Percentiles rank a stretch among this genome's conserved stretches.
These are phyloP conservation scores for Meyerozyma sp. DNA, from an alignment of 1,139 yeast genomes.

Conservation along the genomic window DNA sequence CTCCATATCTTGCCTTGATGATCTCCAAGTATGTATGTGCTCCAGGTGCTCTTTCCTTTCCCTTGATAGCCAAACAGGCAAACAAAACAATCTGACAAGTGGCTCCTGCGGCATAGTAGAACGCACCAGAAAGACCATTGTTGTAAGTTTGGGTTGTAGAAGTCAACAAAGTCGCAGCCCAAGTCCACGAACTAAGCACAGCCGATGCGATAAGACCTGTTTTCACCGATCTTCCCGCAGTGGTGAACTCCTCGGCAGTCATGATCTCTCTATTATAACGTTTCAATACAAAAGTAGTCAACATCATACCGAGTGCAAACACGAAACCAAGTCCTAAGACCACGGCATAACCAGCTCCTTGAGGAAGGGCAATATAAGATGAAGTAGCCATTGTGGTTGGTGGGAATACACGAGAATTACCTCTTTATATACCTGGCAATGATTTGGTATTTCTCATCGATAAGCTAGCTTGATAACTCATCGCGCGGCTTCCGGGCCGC, in stretches of 20 bases:
- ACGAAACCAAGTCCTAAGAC: conserved; percentile 84
- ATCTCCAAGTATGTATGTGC: conserved; percentile 77
- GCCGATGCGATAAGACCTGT: conserved; percentile 81
- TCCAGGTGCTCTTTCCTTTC: conserved; percentile 66
- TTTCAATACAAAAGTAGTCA: conserved; percentile 61
- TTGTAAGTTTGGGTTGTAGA: conserved; percentile 74
- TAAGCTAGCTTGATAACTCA: background rate
- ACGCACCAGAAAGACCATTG: conserved; percentile 74
- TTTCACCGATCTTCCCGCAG: conserved; percentile 82
- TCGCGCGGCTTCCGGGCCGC: background rate
- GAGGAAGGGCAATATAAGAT: conserved; percentile 38
- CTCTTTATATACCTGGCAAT: background rate
- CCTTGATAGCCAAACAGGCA: conserved; percentile 69
- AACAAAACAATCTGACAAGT: conserved; percentile 67
- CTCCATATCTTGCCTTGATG: conserved; percentile 66
- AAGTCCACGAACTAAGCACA: conserved; percentile 89
- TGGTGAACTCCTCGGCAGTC: conserved; percentile 85
- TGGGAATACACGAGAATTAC: background rate
- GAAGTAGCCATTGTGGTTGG: conserved; percentile 1
- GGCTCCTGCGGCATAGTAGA: conserved; percentile 75
- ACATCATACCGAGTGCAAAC: conserved; percentile 75
- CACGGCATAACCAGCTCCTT: conserved; percentile 90
- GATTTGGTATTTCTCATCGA: background rate
- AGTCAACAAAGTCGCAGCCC: conserved; percentile 83
- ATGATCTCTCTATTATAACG: conserved; percentile 77